Percentiles rank a stretch among this genome's conserved stretches.
These are phyloP conservation scores for Lumnitzera racemosa DNA, from an alignment of 345 rosid genomes.

Conservation along the genomic window DNA sequence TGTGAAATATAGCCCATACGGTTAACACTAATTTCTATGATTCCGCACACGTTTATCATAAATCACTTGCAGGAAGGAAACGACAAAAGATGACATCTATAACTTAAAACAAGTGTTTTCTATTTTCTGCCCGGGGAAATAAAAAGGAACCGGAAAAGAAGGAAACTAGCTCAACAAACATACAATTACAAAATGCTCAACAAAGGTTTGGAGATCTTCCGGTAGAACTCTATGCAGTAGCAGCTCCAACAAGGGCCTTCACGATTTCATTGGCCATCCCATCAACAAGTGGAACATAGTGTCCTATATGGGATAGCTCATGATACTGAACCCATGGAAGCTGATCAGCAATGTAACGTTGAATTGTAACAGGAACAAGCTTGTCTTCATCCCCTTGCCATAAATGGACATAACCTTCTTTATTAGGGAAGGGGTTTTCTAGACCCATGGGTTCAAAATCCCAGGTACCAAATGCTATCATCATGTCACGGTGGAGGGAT, in stretches of 20 bases:
- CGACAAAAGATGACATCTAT: no score
- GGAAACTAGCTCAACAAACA: no score
- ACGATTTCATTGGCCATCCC: slow-evolving; percentile 14
- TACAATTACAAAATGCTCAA: no score
- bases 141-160: no score
- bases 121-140: no score
- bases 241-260: slow-evolving; percentile 14
- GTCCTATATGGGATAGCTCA: slow-evolving; percentile 14
- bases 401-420: slow-evolving; percentile 15
- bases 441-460: slow-evolving; percentile 16
- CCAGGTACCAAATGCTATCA: slow-evolving; percentile 10
- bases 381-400: slow-evolving; percentile 20
- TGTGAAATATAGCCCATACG: no score
- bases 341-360: slow-evolving; percentile 13
- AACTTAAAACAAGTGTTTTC: no score
- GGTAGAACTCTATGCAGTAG: background rate
- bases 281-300: slow-evolving; percentile 2
- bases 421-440: slow-evolving; percentile 14
- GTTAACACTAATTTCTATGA: no score
- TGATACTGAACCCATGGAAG: slow-evolving; percentile 20
- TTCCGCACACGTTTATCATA: no score
- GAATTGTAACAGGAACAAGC: slow-evolving; percentile 12
- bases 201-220: no score
- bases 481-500: slow-evolving; percentile 15
- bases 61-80: no score